Evolutionary conservation across 2,329 filamentous ascomycete genomes (phyloP).

Genomic region (Diaporthe caulivora): DNA sequence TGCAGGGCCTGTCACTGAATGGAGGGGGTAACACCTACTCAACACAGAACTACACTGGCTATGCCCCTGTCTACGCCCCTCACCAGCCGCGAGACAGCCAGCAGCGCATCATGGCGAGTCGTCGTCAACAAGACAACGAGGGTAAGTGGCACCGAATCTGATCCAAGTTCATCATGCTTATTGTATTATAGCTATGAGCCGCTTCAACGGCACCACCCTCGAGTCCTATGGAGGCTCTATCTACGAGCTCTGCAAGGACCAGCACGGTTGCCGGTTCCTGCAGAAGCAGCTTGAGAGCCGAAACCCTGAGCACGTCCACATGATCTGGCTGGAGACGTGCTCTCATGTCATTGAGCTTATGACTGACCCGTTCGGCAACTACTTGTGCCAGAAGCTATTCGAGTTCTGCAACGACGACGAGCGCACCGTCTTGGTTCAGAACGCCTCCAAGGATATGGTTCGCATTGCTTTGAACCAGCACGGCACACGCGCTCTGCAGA

Average conservation of each 20-base stretch:
- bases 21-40: slow-evolving; percentile 64
- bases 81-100: slow-evolving; percentile 75
- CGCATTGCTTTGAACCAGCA: slow-evolving; percentile 97
- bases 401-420: slow-evolving; percentile 97
- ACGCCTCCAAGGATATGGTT: slow-evolving; percentile 88
- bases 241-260: slow-evolving; percentile 94
- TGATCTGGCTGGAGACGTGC: slow-evolving; percentile 95
- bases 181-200: slow-evolving; percentile 70
- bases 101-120: slow-evolving; percentile 79
- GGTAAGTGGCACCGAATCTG: slow-evolving; percentile 58
- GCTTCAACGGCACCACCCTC: slow-evolving; percentile 85
- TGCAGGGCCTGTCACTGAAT: slow-evolving; percentile 75
- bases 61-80: slow-evolving; percentile 64
- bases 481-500: slow-evolving; percentile 94
- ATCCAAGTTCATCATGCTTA: slow-evolving; percentile 47
- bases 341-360: slow-evolving; percentile 96
- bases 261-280: slow-evolving; percentile 95
- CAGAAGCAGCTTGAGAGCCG: slow-evolving; percentile 98
- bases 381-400: slow-evolving; percentile 97
- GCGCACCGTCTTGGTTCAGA: slow-evolving; percentile 91
- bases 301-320: slow-evolving; percentile 83
- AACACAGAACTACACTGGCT: slow-evolving; percentile 69
- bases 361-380: slow-evolving; percentile 99
- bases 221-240: slow-evolving; percentile 87
- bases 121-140: slow-evolving; percentile 80